Conservation (phyloP, 495 filamentous ascomycete species). For the Pseudomonodictys pantanalensis region DNA sequence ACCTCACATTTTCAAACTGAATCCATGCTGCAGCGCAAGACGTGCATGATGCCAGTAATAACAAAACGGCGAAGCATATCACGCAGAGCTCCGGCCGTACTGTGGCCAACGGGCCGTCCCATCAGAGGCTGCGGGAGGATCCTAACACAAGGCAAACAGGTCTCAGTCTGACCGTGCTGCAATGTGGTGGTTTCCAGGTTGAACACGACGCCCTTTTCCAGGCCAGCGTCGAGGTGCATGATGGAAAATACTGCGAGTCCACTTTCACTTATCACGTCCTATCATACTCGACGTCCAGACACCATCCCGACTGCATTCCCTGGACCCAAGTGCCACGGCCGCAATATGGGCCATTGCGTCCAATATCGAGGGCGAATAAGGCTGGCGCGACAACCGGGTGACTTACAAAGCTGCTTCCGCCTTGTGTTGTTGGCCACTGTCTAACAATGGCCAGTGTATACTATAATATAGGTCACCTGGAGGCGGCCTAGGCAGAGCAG, state of each 20-base stretch:
- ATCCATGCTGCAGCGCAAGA: neutral
- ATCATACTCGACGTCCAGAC: conserved; percentile 17
- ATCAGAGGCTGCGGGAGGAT: conserved; percentile 28
- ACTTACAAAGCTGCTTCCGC: conserved; percentile 10
- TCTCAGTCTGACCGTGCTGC: conserved; percentile 20
- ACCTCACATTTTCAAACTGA: neutral
- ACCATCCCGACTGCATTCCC: conserved; percentile 13
- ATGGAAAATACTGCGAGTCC: conserved; percentile 17
- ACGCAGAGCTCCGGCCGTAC: neutral
- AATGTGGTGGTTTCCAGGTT: conserved; percentile 23
- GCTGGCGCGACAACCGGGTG: neutral
- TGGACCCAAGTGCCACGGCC: conserved; percentile 19
- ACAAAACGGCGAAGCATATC: conserved; percentile 8
- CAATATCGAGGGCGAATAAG: conserved; percentile 27
- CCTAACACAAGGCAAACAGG: conserved; percentile 7
- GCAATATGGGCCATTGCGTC: conserved; percentile 3
- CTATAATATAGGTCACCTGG: neutral
- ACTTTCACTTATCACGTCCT: conserved; percentile 26
- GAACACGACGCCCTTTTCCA: conserved; percentile 13
- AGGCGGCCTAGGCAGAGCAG: conserved; percentile 1
- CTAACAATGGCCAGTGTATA: neutral
- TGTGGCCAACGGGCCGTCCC: conserved; percentile 32
- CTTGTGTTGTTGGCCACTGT: conserved; percentile 3
- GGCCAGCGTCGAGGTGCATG: conserved; percentile 22
- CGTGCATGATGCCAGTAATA: neutral